phyloP scores from a whole-genome alignment of 345 rosid genomes.

The Tarenaya hassleriana region DNA sequence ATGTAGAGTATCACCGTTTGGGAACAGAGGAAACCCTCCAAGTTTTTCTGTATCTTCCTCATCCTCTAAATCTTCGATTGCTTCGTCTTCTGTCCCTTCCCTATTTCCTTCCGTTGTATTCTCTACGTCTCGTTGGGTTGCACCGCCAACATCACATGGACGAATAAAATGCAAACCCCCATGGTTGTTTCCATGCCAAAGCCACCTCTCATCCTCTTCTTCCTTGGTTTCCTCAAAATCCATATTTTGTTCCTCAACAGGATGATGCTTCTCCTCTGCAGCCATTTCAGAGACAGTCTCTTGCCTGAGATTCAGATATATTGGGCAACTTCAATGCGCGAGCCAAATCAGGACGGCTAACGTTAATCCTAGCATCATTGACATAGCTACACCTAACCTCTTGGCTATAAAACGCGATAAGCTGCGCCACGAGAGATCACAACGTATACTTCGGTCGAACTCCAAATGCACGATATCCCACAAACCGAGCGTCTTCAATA shows the following conservation, averaged over 20 bases:
- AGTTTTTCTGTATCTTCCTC: constrained; percentile 36
- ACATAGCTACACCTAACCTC: constrained; percentile 47
- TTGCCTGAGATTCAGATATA: constrained; percentile 58
- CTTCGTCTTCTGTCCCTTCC: constrained; percentile 34
- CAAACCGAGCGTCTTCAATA: constrained; percentile 48
- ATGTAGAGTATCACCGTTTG: constrained; percentile 39
- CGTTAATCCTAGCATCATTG: constrained; percentile 42
- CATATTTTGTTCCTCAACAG: constrained; percentile 27
- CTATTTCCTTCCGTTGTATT: constrained; percentile 28
- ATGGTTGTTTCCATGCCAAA: constrained; percentile 32
- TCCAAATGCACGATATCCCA: constrained; percentile 74
- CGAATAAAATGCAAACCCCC: constrained; percentile 39
- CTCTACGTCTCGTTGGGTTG: constrained; percentile 24
- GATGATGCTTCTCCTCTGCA: constrained; percentile 15
- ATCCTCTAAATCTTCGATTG: constrained; percentile 29
- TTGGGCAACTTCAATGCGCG: constrained; percentile 67
- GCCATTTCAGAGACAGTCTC: constrained; percentile 33
- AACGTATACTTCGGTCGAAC: constrained; percentile 34
- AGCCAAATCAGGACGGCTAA: constrained; percentile 71
- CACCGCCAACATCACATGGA: constrained; percentile 32
- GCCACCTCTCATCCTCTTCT: constrained; percentile 37
- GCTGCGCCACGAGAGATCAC: constrained; percentile 48
- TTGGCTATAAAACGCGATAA: constrained; percentile 51
- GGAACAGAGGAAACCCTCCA: constrained; percentile 40
- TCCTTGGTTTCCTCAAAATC: constrained; percentile 44